These are phyloP conservation scores for Ensete glaucum DNA, from an alignment of 176 grass and related monocot species.

Conservation along the genomic window DNA sequence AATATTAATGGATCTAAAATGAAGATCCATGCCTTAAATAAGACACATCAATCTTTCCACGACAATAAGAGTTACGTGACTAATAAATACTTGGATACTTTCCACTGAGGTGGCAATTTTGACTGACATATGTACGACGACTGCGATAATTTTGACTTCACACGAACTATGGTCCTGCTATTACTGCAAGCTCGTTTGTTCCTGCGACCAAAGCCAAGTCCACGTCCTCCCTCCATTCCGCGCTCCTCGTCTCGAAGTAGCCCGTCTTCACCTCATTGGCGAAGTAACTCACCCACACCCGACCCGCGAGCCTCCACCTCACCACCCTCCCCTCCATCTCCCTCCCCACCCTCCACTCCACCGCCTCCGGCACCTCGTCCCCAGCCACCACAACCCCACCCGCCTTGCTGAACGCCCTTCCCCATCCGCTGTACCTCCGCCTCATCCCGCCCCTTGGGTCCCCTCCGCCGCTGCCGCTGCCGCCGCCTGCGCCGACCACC, in stretches of 20 bases:
- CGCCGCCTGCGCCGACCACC: not conserved
- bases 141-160: too few species aligned
- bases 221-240: conserved; percentile 78
- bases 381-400: conserved; percentile 59
- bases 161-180: too few species aligned
- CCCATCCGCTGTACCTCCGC: conserved; percentile 33
- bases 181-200: not conserved
- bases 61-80: too few species aligned
- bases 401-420: conserved; percentile 71
- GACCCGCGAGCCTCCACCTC: conserved; percentile 58
- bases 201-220: conserved; percentile 40
- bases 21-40: too few species aligned
- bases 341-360: conserved; percentile 77
- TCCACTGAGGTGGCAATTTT: too few species aligned
- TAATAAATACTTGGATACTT: too few species aligned
- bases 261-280: conserved; percentile 63
- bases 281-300: conserved; percentile 66
- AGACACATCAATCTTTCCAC: too few species aligned
- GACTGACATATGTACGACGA: too few species aligned
- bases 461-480: not conserved
- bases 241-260: conserved; percentile 59
- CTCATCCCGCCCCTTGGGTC: conserved; percentile 59
- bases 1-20: too few species aligned
- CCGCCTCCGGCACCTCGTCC: conserved; percentile 57
- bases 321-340: conserved; percentile 51